These are phyloP conservation scores for Ophiocordyceps camponoti-floridani DNA, from an alignment of 2,329 filamentous ascomycete species.

Conservation along the genomic window DNA sequence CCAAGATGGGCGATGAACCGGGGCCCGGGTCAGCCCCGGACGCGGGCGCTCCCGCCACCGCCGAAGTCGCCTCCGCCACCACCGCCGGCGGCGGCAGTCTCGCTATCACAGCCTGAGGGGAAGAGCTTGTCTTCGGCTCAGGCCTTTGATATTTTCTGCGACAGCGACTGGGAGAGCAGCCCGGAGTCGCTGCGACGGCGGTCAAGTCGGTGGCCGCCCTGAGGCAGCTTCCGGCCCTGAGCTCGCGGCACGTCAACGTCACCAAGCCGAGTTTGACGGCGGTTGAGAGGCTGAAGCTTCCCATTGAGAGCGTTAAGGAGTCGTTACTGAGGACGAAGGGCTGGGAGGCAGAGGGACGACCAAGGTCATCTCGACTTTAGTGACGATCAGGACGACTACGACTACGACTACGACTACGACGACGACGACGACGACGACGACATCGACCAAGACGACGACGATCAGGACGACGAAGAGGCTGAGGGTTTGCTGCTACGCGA, in stretches of 20 bases:
- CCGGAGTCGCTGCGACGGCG: slow-evolving; percentile 4
- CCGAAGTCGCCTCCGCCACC: too few relatives aligned
- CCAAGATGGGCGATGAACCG: not conserved
- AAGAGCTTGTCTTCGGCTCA: slow-evolving; percentile 15
- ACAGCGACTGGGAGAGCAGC: not conserved
- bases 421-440: not conserved
- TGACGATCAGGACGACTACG: not conserved
- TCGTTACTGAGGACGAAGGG: not conserved
- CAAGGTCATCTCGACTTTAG: not conserved
- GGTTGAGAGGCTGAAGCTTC: slow-evolving; percentile 1
- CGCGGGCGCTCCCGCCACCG: not conserved
- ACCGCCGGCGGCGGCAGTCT: slow-evolving; percentile 1
- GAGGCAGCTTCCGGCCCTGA: slow-evolving; percentile 6
- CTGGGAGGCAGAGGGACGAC: too few relatives aligned
- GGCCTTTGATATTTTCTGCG: slow-evolving; percentile 13
- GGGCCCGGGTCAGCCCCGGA: not conserved
- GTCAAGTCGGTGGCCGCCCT: slow-evolving; percentile 8
- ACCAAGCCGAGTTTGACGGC: slow-evolving; percentile 4
- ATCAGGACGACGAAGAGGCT: slow-evolving; percentile 1
- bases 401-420: not conserved
- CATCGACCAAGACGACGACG: too few relatives aligned
- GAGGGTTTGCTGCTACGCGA: not conserved
- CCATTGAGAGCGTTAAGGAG: not conserved
- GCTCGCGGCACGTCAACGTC: slow-evolving; percentile 12
- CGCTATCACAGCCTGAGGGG: slow-evolving; percentile 14